phyloP scores from a whole-genome alignment of 129 eudicot genomes.

The Flaveria ramosissima region DNA sequence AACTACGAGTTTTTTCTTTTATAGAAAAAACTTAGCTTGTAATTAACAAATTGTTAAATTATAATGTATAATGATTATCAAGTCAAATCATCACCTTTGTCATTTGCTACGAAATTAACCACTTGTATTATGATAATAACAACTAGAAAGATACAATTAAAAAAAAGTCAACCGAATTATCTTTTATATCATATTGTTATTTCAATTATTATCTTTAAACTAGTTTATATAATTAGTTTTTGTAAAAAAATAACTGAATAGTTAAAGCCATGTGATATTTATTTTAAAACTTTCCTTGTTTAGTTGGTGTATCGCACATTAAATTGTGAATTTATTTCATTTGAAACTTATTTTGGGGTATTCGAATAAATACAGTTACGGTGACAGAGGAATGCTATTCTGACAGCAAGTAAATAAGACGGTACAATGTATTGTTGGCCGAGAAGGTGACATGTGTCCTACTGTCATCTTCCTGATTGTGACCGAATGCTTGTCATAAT shows the following conservation, averaged over 20 bases:
- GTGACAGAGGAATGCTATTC: background rate
- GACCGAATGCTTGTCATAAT: background rate
- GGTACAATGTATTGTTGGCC: background rate
- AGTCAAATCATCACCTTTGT: background rate
- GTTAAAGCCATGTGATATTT: background rate
- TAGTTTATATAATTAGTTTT: background rate
- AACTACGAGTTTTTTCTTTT: too few species aligned
- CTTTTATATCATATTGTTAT: too few species aligned
- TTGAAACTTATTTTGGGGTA: background rate
- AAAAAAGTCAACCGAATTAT: background rate
- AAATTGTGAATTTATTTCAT: background rate
- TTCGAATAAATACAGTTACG: slow-evolving; percentile 12
- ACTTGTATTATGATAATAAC: background rate
- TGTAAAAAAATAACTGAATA: background rate
- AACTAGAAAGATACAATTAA: background rate
- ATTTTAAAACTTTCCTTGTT: background rate
- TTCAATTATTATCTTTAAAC: background rate
- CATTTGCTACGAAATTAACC: background rate
- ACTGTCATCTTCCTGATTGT: background rate
- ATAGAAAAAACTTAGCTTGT: too few species aligned
- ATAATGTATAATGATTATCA: too few species aligned
- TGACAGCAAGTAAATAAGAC: background rate
- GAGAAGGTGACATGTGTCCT: slow-evolving; percentile 5
- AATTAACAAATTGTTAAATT: too few species aligned
- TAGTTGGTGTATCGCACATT: background rate